phyloP scores from a whole-genome alignment of 495 filamentous ascomycete species.

The Aspergillus sclerotiicarbonarius region DNA sequence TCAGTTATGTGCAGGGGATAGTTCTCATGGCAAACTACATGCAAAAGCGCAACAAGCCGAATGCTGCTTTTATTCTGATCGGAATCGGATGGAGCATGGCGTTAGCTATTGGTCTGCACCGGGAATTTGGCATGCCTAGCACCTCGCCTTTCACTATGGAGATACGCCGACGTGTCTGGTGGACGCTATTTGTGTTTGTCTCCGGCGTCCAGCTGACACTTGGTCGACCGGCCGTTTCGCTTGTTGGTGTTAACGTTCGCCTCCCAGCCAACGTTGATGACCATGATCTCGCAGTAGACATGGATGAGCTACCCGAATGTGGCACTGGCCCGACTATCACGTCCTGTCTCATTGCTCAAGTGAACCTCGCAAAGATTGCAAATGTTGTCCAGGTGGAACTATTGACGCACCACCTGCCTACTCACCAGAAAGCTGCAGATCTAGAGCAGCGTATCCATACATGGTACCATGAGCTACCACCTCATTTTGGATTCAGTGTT shows the following conservation, averaged over 20 bases:
- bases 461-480: conserved; percentile 19
- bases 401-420: conserved; percentile 21
- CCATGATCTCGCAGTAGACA: conserved; percentile 23
- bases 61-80: conserved; percentile 21
- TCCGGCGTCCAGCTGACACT: conserved; percentile 21
- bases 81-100: conserved; percentile 26
- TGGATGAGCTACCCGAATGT: conserved; percentile 20
- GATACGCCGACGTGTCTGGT: conserved; percentile 39
- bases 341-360: conserved; percentile 22
- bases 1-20: conserved; percentile 23
- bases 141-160: conserved; percentile 30
- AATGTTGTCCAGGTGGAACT: conserved; percentile 26
- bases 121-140: conserved; percentile 25
- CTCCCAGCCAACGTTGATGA: conserved; percentile 24
- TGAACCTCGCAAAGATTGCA: conserved; percentile 26
- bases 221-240: conserved; percentile 21
- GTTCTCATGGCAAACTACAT: conserved; percentile 22
- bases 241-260: conserved; percentile 21
- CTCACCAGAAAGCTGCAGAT: conserved; percentile 16
- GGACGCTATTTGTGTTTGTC: conserved; percentile 28
- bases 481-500: conserved; percentile 13
- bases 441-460: conserved; percentile 16
- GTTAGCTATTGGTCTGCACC: conserved; percentile 21
- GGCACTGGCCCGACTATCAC: conserved; percentile 19
- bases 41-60: conserved; percentile 25